phyloP scores from a whole-genome alignment of 148 eudicot genomes.

The Rhododendron griersonianum region DNA sequence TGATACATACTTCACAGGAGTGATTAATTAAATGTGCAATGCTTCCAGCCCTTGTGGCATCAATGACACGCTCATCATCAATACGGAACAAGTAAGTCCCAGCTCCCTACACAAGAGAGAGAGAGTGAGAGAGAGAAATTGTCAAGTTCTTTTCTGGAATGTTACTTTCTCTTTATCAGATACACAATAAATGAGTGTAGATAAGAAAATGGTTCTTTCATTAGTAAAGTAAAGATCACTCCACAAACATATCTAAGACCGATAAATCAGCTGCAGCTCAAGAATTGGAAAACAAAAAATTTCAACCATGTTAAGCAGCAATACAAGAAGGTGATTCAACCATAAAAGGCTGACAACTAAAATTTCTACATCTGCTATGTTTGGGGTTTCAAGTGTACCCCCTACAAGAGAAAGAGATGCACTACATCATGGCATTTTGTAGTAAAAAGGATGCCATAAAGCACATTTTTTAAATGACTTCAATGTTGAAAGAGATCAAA shows the following conservation, averaged over 20 bases:
- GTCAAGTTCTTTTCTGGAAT: background rate
- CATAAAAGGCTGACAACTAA: background rate
- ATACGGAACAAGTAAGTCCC: constrained; percentile 98
- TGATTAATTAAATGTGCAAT: constrained; percentile 97
- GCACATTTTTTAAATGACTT: background rate
- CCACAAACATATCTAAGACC: background rate
- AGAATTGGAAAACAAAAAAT: background rate
- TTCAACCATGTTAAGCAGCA: background rate
- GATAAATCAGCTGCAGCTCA: background rate
- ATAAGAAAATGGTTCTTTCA: background rate
- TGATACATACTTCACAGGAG: constrained; percentile 77
- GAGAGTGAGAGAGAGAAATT: background rate
- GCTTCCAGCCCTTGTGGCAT: constrained; percentile 97
- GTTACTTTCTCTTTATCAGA: background rate
- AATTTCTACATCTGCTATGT: background rate
- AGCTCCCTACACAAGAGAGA: constrained; percentile 67
- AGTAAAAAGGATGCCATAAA: background rate
- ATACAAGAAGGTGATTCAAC: background rate
- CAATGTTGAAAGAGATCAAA: background rate
- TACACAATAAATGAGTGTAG: background rate
- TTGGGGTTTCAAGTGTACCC: background rate
- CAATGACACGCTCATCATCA: constrained; percentile 91
- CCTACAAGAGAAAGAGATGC: background rate
- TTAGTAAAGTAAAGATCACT: too few species aligned
- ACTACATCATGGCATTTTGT: background rate